Evolutionary conservation across 495 filamentous ascomycete genomes (phyloP).

Genomic region (Talaromyces trachyspermus): DNA sequence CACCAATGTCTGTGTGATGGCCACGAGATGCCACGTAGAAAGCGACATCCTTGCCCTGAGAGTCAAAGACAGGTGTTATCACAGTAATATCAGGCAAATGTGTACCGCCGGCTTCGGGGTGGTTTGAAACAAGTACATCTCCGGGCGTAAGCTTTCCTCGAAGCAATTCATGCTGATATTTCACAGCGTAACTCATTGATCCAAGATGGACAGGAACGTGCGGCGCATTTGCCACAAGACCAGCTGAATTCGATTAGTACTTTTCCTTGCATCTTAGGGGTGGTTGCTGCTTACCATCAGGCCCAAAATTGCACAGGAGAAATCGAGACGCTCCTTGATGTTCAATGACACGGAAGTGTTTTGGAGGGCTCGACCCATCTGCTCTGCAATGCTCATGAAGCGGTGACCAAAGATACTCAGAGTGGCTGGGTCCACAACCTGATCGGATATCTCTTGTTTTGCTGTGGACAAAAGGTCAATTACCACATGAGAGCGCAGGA

Average conservation of each 20-base stretch:
- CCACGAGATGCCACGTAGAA: conserved; percentile 96
- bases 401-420: conserved; percentile 92
- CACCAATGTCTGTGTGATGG: conserved; percentile 89
- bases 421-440: conserved; percentile 72
- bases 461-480: conserved; percentile 46
- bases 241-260: conserved; percentile 78
- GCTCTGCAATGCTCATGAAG: conserved; percentile 98
- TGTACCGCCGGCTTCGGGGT: conserved; percentile 91
- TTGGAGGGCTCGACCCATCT: conserved; percentile 92
- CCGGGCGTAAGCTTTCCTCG: conserved; percentile 90
- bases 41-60: conserved; percentile 72
- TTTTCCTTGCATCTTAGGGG: no score
- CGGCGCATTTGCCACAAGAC: conserved; percentile 88
- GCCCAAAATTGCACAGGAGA: conserved; percentile 94
- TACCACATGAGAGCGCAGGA: conserved; percentile 44
- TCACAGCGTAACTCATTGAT: conserved; percentile 29
- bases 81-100: conserved; percentile 91
- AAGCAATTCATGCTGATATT: conserved; percentile 13
- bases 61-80: conserved; percentile 76
- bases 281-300: conserved; percentile 71
- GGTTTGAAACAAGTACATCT: conserved; percentile 78
- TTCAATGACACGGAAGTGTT: conserved; percentile 98
- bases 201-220: conserved; percentile 92
- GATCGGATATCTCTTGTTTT: conserved; percentile 33
- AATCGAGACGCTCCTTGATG: conserved; percentile 95